A percentile compares a stretch with the other conserved stretches of the same genome.
Conservation (phyloP, 345 rosid genomes). For the Gossypium bickii region DNA sequence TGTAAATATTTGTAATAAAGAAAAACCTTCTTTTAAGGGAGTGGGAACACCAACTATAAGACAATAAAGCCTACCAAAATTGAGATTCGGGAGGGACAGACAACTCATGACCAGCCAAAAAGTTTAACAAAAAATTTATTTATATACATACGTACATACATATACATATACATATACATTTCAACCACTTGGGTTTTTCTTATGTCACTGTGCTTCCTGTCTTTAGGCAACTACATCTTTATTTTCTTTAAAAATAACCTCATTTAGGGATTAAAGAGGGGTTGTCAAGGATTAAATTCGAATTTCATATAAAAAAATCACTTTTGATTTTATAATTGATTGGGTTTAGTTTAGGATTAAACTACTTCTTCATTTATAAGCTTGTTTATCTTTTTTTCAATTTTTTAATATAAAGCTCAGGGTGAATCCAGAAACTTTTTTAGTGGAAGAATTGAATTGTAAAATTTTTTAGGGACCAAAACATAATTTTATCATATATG, state of each 20-base stretch:
- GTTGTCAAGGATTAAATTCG: not conserved
- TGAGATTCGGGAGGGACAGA: conserved; percentile 36
- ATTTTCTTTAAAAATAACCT: not conserved
- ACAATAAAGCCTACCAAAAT: conserved; percentile 48
- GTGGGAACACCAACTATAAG: conserved; percentile 46
- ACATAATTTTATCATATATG: too few relatives aligned
- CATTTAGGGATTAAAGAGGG: not conserved
- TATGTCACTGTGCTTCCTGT: conserved; percentile 36
- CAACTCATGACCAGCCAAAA: conserved; percentile 43
- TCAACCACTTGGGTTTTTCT: conserved; percentile 27
- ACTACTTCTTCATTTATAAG: too few relatives aligned
- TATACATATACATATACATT: too few relatives aligned
- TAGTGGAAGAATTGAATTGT: too few relatives aligned
- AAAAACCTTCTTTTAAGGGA: conserved; percentile 47
- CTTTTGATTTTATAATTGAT: too few relatives aligned
- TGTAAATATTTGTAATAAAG: not conserved
- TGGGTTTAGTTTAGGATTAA: not conserved
- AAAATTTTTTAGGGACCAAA: too few relatives aligned
- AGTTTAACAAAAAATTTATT: not conserved
- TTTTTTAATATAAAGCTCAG: too few relatives aligned
- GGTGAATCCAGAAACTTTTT: too few relatives aligned
- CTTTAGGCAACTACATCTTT: conserved; percentile 14
- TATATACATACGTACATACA: too few relatives aligned
- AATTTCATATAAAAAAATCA: too few relatives aligned
- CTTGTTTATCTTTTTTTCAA: too few relatives aligned